Percentiles rank a stretch among this genome's conserved stretches.
These are phyloP conservation scores for Geotrichum candidum DNA, from an alignment of 1,139 yeast species.

Conservation along the genomic window DNA sequence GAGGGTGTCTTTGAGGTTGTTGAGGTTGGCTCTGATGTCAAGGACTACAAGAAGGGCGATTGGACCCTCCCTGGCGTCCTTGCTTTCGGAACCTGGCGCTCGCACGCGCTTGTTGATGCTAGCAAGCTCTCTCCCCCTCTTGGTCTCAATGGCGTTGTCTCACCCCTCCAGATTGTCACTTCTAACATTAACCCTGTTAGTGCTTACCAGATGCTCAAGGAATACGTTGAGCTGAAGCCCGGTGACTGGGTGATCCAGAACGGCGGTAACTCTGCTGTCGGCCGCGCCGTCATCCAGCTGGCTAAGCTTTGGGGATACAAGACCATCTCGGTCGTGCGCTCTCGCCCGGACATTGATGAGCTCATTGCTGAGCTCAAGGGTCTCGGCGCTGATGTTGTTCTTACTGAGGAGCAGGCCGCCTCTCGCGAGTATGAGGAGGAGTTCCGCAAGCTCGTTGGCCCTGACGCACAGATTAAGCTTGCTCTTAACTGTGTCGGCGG, in stretches of 20 bases:
- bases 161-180: conserved; percentile 14
- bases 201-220: conserved; percentile 81
- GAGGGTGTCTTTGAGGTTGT: conserved; percentile 88
- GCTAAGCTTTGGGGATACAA: conserved; percentile 73
- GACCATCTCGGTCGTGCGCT: conserved; percentile 82
- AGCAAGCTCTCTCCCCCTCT: neutral
- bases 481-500: conserved; percentile 96
- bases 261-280: conserved; percentile 95
- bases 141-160: conserved; percentile 1
- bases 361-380: conserved; percentile 51
- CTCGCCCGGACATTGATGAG: conserved; percentile 66
- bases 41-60: conserved; percentile 59
- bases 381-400: conserved; percentile 81
- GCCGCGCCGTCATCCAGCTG: conserved; percentile 87
- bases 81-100: conserved; percentile 93
- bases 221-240: conserved; percentile 52
- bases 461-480: conserved; percentile 47
- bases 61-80: conserved; percentile 86
- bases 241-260: conserved; percentile 96
- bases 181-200: conserved; percentile 75
- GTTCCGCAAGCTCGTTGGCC: conserved; percentile 43
- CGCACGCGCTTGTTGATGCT: conserved; percentile 50
- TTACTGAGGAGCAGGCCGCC: conserved; percentile 78
- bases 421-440: conserved; percentile 63
- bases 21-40: conserved; percentile 51